A percentile compares a stretch with the other conserved stretches of the same genome.
Conservation (phyloP, 2,329 filamentous ascomycete species). For the Curvularia eragrostidis region DNA sequence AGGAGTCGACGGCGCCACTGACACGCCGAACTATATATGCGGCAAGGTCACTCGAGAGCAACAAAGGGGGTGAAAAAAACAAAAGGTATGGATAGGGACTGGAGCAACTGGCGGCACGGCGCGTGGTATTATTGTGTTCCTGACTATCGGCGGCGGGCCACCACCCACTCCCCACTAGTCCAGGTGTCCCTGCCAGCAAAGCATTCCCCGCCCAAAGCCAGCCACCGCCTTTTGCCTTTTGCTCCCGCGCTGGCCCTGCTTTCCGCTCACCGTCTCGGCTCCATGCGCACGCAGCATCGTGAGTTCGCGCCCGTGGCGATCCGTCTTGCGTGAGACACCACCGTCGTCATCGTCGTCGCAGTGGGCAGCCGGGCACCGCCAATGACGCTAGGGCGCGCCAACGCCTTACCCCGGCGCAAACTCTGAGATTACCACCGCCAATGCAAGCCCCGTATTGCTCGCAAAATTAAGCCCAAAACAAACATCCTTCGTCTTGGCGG, state of each 20-base stretch:
- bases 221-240: slow-evolving; percentile 17
- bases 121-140: slow-evolving; percentile 24
- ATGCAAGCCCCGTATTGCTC: slow-evolving; percentile 16
- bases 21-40: slow-evolving; percentile 25
- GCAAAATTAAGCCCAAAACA: slow-evolving; percentile 34
- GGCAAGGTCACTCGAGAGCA: slow-evolving; percentile 15
- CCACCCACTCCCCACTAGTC: slow-evolving; percentile 11
- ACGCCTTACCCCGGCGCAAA: slow-evolving; percentile 20
- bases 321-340: background rate
- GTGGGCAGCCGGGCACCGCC: slow-evolving; percentile 23
- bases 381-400: slow-evolving; percentile 19
- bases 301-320: background rate
- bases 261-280: slow-evolving; percentile 6
- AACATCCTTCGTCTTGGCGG: slow-evolving; percentile 29
- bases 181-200: slow-evolving; percentile 20
- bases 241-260: slow-evolving; percentile 7
- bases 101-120: slow-evolving; percentile 6
- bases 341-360: background rate
- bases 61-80: background rate
- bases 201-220: slow-evolving; percentile 24
- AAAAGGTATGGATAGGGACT: slow-evolving; percentile 7
- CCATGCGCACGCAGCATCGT: slow-evolving; percentile 2
- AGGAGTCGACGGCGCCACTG: slow-evolving; percentile 19
- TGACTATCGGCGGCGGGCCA: slow-evolving; percentile 13
- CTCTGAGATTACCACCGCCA: slow-evolving; percentile 31